phyloP scores from a whole-genome alignment of 208 protist species.

The Blechomonas ayalai region DNA sequence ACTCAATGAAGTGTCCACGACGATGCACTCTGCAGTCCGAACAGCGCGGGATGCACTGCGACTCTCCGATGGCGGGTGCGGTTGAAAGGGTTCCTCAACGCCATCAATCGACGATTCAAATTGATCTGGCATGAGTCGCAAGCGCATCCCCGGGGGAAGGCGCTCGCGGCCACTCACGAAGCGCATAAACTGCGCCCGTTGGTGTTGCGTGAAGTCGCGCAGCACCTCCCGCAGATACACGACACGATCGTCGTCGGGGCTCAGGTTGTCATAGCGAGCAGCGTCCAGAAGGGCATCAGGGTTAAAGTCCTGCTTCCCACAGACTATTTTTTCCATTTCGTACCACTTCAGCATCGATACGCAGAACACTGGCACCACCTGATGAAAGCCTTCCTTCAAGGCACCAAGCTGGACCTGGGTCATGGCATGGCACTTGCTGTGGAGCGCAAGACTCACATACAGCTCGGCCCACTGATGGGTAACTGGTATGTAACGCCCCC shows the following conservation, averaged over 20 bases:
- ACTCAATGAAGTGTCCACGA: background rate
- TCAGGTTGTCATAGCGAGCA: conserved; percentile 74
- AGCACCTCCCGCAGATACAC: conserved; percentile 76
- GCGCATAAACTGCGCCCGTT: conserved; percentile 84
- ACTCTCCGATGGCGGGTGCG: background rate
- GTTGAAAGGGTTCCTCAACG: too few species aligned
- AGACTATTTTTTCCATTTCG: conserved; percentile 88
- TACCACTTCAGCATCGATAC: conserved; percentile 81
- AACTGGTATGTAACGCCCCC: conserved; percentile 41
- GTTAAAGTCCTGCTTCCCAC: conserved; percentile 87
- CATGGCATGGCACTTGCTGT: conserved; percentile 47
- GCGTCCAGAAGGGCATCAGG: conserved; percentile 72
- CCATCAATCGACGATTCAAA: too few species aligned
- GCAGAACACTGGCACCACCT: conserved; percentile 67
- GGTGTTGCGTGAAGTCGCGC: conserved; percentile 61
- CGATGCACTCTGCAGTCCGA: background rate
- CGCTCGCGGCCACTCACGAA: conserved; percentile 90
- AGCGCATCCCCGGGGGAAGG: conserved; percentile 61
- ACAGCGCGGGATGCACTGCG: background rate
- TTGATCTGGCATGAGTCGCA: conserved; percentile 80
- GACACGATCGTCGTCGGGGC: conserved; percentile 43
- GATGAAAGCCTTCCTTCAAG: conserved; percentile 77
- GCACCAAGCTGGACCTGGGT: conserved; percentile 43
- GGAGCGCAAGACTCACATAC: conserved; percentile 53
- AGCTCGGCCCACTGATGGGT: conserved; percentile 35